Base-by-base conservation (phyloP, 805 yeast genomes). In the Cyberlindnera sargentensis region DNA sequence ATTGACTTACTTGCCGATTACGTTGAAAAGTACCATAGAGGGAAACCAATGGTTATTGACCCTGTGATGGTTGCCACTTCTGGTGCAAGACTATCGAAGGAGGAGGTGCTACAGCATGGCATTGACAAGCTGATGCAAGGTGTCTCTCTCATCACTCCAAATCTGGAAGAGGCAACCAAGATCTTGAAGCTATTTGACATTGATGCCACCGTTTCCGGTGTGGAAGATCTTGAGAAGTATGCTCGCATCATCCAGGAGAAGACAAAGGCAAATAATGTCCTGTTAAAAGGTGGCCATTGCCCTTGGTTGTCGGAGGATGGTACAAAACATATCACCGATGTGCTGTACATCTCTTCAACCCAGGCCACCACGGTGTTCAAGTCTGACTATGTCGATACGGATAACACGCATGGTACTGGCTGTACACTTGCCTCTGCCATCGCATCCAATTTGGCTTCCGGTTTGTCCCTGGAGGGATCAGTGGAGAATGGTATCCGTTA, bases 1-100 rank as follows among this genome's bases (percentile, higher is more conserved):
- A 44, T 55, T 7, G 60, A 69, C 2, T 65, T 79, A 0, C 56
- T 88, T 15, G 82, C 69, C 84, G 30, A 78, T 82, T 75, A 71
- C 0, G 62, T 84, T 35, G 56, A 52, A 2, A 51, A 60, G 30
- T 52, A 62, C 34, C 60, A 63, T 25, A 49, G 31, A 2, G 54
- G 60, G 1, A 61, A 69, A 32, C 56, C 64, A 4, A 51, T 87
- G 23, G 78, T 86, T 2, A 69, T 88, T 36, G 96, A 88, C 58
- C 95, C 96, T 0, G 95, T 88, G 5, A 74, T 88, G 76, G 80
- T 83, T 8, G 79, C 93, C 4, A 85, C 95, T 0, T 78, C 93
- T 1, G 96, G 96, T 1, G 72, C 76, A 20, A 57, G 65, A 3
- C 65, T 89, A 36, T 70, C 80, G 29, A 74, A 71, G 31, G 67